Base-by-base conservation (phyloP, 2,329 filamentous ascomycete species). In the Colletotrichum nymphaeae region DNA sequence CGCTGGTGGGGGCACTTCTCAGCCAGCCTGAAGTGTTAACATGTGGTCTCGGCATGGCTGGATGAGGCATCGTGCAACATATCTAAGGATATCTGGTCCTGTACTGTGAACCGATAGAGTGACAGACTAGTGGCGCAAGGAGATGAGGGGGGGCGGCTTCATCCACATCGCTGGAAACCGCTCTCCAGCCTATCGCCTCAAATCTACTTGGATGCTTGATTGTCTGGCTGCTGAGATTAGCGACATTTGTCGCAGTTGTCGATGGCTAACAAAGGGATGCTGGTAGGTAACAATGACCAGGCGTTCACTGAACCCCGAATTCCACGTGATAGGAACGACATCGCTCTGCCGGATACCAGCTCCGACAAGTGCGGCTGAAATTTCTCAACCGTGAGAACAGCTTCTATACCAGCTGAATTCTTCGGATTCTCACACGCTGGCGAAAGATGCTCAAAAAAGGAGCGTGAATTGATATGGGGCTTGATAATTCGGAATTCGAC, bases 31-130 rank as follows among this genome's bases (percentile, higher is more conserved):
- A 55, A 16, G 12, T 72, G 37, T 53, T 52, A 46, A 30, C 8
- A n/a, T 30, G 69, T 65, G 26, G 52, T 37, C 52, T 63, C 30
- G 37, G 37, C 16, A 58, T 52, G 49, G 66, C 59, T 72, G 53
- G 59, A 57, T 3, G 26, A 24, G 64, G 37, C 59, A 69, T 64
- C 58, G 65, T 69, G 66, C 65, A 69, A 64, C 58, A 57, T 6
- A 30, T 30, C 30, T 32, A 46, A 53, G 52, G 63, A 46, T 52
- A 35, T 28, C 49, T 26, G 58, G 11, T 19, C 49, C n/a, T 63
- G 55, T 28, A 30, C 24, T 28, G 30, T 7, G 37, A 72, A 46
- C 60, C 37, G 19, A 57, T 49, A 69, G 22, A 63, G 57, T 30
- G 58, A 42, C 37, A 62, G 52, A 46, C 65, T 67, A 72, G 64